Conservation (phyloP, 2,329 filamentous ascomycete genomes). For the Curvularia hawaiiensis region DNA sequence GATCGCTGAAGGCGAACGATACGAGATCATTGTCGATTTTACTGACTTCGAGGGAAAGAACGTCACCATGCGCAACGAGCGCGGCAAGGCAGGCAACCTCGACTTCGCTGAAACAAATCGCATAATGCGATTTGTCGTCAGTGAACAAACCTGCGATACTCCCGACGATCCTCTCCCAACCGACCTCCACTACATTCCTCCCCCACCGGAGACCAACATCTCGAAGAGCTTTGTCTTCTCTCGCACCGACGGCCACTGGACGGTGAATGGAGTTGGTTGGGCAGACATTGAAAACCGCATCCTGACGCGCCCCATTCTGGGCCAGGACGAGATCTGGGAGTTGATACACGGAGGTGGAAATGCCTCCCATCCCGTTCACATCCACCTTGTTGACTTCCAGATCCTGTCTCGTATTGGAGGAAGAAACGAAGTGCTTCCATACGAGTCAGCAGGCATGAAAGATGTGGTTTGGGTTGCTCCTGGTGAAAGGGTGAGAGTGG, state of each 20-base stretch:
- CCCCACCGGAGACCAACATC: slow-evolving; percentile 24
- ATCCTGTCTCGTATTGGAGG: slow-evolving; percentile 57
- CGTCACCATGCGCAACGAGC: slow-evolving; percentile 53
- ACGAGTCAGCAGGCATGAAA: slow-evolving; percentile 62
- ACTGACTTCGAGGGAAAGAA: slow-evolving; percentile 55
- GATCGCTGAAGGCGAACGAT: slow-evolving; percentile 62
- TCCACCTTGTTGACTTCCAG: slow-evolving; percentile 65
- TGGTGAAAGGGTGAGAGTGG: slow-evolving; percentile 48
- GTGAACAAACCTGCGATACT: slow-evolving; percentile 26
- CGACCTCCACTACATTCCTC: slow-evolving; percentile 32
- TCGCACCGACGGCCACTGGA: slow-evolving; percentile 37
- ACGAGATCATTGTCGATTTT: slow-evolving; percentile 65
- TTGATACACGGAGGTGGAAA: slow-evolving; percentile 55
- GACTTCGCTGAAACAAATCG: slow-evolving; percentile 56
- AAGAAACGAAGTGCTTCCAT: slow-evolving; percentile 52
- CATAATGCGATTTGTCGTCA: slow-evolving; percentile 53
- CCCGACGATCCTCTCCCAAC: slow-evolving; percentile 36
- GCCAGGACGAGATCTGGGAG: slow-evolving; percentile 45
- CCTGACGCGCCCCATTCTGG: slow-evolving; percentile 39
- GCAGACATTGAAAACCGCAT: slow-evolving; percentile 40
- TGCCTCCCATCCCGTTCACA: slow-evolving; percentile 61
- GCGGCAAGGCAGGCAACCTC: slow-evolving; percentile 51
- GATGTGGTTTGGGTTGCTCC: slow-evolving; percentile 62
- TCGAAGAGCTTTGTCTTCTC: slow-evolving; percentile 39
- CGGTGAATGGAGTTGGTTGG: slow-evolving; percentile 44